phyloP scores from a whole-genome alignment of 768 basidiomycete species.

The Lenzites betulinus region DNA sequence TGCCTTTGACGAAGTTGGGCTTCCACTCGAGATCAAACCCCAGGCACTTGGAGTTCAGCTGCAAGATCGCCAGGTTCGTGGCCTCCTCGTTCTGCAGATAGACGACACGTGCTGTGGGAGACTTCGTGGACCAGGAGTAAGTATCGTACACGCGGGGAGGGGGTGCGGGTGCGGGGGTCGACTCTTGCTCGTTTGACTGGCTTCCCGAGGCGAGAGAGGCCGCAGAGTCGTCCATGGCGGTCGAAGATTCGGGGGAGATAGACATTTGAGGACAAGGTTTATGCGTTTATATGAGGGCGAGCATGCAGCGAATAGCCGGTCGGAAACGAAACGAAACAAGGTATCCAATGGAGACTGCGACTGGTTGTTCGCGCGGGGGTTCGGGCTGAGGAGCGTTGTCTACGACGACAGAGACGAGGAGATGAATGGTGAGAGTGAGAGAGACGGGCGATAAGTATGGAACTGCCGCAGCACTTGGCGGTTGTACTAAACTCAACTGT shows the following conservation, averaged over 20 bases:
- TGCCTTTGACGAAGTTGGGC: slow-evolving; percentile 57
- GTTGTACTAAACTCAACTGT: neutral
- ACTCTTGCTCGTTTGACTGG: neutral
- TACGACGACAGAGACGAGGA: neutral
- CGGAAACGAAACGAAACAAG: neutral
- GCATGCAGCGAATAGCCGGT: neutral
- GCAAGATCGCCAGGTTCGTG: slow-evolving; percentile 22
- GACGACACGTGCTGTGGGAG: slow-evolving; percentile 24
- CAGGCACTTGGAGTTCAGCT: slow-evolving; percentile 26
- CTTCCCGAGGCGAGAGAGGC: neutral
- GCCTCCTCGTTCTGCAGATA: slow-evolving; percentile 26
- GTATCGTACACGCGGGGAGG: slow-evolving; percentile 13
- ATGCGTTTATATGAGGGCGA: neutral
- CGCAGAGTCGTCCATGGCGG: neutral
- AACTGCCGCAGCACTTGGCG: neutral
- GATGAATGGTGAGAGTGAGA: neutral
- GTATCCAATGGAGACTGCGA: slow-evolving; percentile 1
- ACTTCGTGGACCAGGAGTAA: slow-evolving; percentile 25
- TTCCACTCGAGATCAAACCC: slow-evolving; percentile 87
- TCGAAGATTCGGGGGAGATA: neutral
- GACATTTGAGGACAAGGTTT: neutral
- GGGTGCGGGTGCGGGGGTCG: slow-evolving; percentile 4
- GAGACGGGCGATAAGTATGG: neutral
- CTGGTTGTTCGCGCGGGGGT: neutral
- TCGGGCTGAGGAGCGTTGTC: neutral